Conservation (phyloP, 768 basidiomycete genomes). For the Cytidiella melzeri region DNA sequence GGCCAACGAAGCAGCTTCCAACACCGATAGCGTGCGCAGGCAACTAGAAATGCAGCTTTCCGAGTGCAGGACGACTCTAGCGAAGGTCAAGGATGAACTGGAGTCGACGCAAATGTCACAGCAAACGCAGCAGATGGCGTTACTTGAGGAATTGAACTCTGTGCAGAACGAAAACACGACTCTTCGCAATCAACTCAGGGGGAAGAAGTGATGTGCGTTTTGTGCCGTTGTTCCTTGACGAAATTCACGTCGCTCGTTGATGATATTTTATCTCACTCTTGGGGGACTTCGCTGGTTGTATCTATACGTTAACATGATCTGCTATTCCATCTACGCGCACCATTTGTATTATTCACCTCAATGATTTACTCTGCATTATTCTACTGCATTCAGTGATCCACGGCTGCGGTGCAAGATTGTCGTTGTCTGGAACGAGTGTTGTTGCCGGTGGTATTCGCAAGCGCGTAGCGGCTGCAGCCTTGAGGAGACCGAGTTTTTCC, state of each 20-base stretch:
- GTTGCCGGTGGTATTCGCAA: background rate
- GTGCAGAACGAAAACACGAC: constrained; percentile 74
- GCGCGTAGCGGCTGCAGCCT: no score
- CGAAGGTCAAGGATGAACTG: constrained; percentile 62
- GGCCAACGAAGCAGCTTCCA: constrained; percentile 60
- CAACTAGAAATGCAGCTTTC: constrained; percentile 61
- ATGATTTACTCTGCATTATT: background rate
- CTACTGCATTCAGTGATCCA: background rate
- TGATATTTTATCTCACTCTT: background rate
- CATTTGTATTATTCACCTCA: background rate
- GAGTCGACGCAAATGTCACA: constrained; percentile 63
- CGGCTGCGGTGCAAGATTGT: no score
- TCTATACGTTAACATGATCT: background rate
- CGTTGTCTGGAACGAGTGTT: no score
- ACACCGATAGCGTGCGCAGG: constrained; percentile 48
- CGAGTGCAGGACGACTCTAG: constrained; percentile 55
- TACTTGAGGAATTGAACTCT: constrained; percentile 85
- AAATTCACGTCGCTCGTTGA: constrained; percentile 6
- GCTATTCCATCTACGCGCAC: background rate
- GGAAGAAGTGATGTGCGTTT: constrained; percentile 9
- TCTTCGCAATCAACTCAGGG: constrained; percentile 63
- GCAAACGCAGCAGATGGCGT: constrained; percentile 72
- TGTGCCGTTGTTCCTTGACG: background rate
- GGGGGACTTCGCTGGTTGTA: background rate
- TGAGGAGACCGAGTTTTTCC: no score